Base-by-base conservation (phyloP, 129 eudicot genomes). In the Rutidosis leptorrhynchoides region DNA sequence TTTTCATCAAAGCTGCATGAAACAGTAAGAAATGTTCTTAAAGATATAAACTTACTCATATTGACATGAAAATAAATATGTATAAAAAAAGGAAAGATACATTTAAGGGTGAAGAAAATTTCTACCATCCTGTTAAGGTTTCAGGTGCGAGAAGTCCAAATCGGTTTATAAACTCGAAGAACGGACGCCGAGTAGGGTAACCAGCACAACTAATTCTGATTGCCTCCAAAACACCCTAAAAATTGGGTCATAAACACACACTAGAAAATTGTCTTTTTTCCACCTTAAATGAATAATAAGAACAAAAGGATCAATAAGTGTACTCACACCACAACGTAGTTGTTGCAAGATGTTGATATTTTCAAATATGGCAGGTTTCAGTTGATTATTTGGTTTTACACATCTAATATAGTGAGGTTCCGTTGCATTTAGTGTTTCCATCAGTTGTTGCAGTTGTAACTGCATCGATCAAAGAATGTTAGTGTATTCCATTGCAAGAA, bases 171-270 rank as follows among this genome's bases (percentile, higher is more conserved):
- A 94, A 94, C 78, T 94, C 99, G 70, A 82, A 94, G 82, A 89
- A 94, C 68, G 95, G 82, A 55, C 97, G 97, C 21, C 99, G 97
- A 67, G 99, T 94, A 74, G 99, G 99, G 73, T 78, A 94, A 33
- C 99, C 99, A 46, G 99, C 99, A 81, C 97, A 89, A 69, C 99
- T 94, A 65, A 94, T 94, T 77, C 99, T 81, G 78, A 94, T 94
- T 77, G 99, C 99, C 88, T 94, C 99, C 70, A 94, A 64, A 69
- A 94, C 99, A 77, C 99, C 99, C 99, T 94, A 74, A 27, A 59
- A n/a, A n/a, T n/a, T n/a, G n/a, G n/a, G n/a, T n/a, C n/a, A n/a
- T n/a, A n/a, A n/a, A n/a, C n/a, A n/a, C n/a, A n/a, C n/a, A n/a
- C n/a, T n/a, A n/a, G n/a, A n/a, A n/a, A n/a, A n/a, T n/a, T n/a